A percentile compares a stretch with the other conserved stretches of the same genome.
Conservation (phyloP, 164 flowering plant genomes). For the Paratinospora sagittata region DNA sequence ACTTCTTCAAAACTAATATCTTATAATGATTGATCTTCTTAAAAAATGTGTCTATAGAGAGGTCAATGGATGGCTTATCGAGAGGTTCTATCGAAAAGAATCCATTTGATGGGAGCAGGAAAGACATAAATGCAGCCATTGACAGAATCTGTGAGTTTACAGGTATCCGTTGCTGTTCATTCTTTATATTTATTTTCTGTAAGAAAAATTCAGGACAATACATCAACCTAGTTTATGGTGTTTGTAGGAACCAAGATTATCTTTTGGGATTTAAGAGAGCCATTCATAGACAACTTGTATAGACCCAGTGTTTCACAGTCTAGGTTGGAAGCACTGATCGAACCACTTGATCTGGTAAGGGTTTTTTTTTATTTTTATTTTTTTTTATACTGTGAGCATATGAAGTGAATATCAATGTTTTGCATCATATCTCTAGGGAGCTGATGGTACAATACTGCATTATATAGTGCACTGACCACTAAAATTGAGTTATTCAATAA, state of each 20-base stretch:
- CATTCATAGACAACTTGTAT: slow-evolving; percentile 72
- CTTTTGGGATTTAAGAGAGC: slow-evolving; percentile 92
- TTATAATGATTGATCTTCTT: slow-evolving; percentile 6
- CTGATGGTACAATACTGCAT: background rate
- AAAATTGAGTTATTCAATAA: background rate
- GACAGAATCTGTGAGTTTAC: slow-evolving; percentile 87
- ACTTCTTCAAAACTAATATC: background rate
- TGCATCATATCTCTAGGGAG: background rate
- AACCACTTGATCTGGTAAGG: slow-evolving; percentile 82
- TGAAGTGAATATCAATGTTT: background rate
- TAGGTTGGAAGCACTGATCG: slow-evolving; percentile 76
- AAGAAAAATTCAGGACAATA: slow-evolving; percentile 4
- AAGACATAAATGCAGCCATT: slow-evolving; percentile 87
- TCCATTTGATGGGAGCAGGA: slow-evolving; percentile 83
- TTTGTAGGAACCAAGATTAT: slow-evolving; percentile 80
- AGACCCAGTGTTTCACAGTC: slow-evolving; percentile 74
- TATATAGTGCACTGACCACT: background rate
- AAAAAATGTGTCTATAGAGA: slow-evolving; percentile 13
- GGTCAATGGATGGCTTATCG: slow-evolving; percentile 39
- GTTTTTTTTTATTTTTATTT: too few species aligned
- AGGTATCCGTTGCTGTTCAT: slow-evolving; percentile 34
- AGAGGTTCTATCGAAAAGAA: slow-evolving; percentile 48
- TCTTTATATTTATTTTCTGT: background rate
- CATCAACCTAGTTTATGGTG: slow-evolving; percentile 8
- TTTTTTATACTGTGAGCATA: background rate